Evolutionary conservation across 139 green algal genomes (phyloP).

Genomic region (Coelastrella sp.): DNA sequence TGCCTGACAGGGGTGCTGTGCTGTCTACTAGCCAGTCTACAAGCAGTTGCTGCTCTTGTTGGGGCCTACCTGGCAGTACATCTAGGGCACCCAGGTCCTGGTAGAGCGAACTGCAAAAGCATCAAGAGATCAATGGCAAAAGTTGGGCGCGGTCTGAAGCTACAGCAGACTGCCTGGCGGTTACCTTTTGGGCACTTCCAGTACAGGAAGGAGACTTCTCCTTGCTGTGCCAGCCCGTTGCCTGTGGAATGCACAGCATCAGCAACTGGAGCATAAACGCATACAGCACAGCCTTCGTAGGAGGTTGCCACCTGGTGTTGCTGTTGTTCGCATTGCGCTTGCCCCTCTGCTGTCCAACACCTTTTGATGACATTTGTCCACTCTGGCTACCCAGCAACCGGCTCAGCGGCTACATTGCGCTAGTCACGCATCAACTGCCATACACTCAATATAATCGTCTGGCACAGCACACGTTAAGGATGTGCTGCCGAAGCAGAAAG

Average conservation of each 20-base stretch:
- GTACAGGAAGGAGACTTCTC: background rate
- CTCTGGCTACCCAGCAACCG: background rate
- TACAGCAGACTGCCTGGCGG: background rate
- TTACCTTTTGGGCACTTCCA: background rate
- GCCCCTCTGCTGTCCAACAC: background rate
- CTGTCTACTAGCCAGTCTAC: no score
- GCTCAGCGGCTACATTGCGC: background rate
- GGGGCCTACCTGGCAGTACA: background rate
- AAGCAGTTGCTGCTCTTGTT: no score
- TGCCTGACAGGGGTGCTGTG: no score
- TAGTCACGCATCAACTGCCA: background rate
- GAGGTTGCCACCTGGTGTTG: background rate
- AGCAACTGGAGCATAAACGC: no score
- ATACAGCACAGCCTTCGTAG: background rate
- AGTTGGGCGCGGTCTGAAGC: no score
- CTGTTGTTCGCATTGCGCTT: background rate
- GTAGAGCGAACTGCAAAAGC: background rate
- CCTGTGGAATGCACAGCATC: background rate
- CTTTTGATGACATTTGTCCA: background rate
- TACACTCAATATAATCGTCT: background rate
- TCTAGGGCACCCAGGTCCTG: background rate
- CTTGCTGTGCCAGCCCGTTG: background rate
- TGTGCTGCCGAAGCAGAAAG: no score
- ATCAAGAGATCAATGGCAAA: background rate
- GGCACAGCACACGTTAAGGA: no score